Evolutionary conservation across 345 rosid genomes (phyloP), one percentile per base, ranked within the genome.

Genomic region (Arabis alpina): DNA sequence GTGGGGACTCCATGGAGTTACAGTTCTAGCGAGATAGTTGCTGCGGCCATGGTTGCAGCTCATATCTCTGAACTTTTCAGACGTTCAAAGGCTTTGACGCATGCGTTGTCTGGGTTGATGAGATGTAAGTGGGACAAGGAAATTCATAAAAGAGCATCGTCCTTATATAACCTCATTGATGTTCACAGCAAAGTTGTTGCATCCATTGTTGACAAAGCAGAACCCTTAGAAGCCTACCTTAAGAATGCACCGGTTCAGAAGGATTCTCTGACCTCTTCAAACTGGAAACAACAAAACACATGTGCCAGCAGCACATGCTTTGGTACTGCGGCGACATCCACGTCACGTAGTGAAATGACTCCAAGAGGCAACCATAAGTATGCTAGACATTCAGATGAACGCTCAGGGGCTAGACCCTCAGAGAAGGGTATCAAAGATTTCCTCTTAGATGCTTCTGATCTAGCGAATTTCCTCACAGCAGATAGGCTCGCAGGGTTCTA

Each of bases 21-120:
- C 76, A 91, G 97, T 73, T 93, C 98, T 24, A 86, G 85, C 60
- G 98, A 93, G 81, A 93, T 93, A 61, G 96, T 93, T 66, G 98
- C 98, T 43, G 98, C 98, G n/a, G 97, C 98, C 68, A 93, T 93
- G 98, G 98, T 93, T 75, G 98, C 98, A 2, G 98, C 98, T 64
- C 98, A 93, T 73, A 81, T 93, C 71, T 93, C 98, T 25, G 98
- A 91, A 77, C 77, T 93, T 49, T 89, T 93, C 76, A 83, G 96
- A 75, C 86, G 86, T 54, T 93, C 98, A 42, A 93, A 86, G 85
- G 90, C 98, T 60, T 87, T 96, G 78, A 89, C 80, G 85, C 91
- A 80, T 64, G 91, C 98, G 3, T 85, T 93, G 62, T 86, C 92
- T 54, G 87, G 88, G 56, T 74, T 93, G 54, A 87, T 91, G 92